Evolutionary conservation across 108 stramenopile genomes (phyloP), one percentile per base, ranked within the genome.

Genomic region (Fragilaria crotonensis): DNA sequence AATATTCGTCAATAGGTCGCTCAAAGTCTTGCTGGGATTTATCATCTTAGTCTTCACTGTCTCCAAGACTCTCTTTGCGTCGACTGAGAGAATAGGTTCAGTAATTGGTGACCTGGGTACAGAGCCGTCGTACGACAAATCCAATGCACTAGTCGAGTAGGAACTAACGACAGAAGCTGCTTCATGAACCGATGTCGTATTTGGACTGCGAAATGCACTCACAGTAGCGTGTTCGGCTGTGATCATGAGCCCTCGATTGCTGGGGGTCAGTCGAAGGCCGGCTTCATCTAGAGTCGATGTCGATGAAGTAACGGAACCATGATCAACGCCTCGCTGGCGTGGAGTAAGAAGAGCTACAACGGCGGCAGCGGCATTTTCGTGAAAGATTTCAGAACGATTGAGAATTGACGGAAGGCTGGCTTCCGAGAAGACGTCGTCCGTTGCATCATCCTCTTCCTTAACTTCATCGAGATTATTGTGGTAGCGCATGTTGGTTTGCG

Each of bases 311-410:
- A 59, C 25, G 60, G 67, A 5, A 59, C 64, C 60, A 62, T 62
- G 32, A 67, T 51, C 3, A 57, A 54, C 9, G 56, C 69, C 53
- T 41, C 19, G 36, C 27, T 47, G 56, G 28, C 62, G 50, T 5
- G 77, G 59, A 14, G 67, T 68, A 47, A 84, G 33, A 18, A 88
- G 48, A 9, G 76, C 58, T 23, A 71, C 52, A 33, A 88, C 71
- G 25, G 69, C 66, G 0, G 78, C 68, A 18, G 81, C 63, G 4
- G 79, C 79, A 58, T 67, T 80, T 32, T 84, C 68, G 46, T 84
- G 83, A 49, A 80, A 77, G 33, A 64, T 62, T 21, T 83, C 73
- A 7, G 20, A 32, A 0, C 76, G 59, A 44, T 63, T 64, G 1
- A 77, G 47, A 27, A 68, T 63, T 26, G 48, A 36, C 2, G 66